Conservation (phyloP, 2,329 filamentous ascomycete species). For the Fusarium solani-melongenae region DNA sequence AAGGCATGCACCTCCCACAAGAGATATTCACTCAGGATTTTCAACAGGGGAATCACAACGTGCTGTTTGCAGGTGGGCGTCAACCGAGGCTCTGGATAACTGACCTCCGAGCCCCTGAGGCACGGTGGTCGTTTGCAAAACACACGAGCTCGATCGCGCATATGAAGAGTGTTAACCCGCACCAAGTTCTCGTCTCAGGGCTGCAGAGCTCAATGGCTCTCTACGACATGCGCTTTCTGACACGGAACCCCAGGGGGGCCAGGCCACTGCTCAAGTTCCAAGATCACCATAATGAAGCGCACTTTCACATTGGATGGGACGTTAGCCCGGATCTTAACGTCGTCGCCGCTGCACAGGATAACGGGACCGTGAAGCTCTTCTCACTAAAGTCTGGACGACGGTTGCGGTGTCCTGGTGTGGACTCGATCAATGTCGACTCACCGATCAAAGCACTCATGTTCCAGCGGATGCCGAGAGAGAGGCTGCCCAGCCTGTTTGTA, state of each 20-base stretch:
- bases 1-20: conserved; percentile 32
- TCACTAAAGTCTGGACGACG: conserved; percentile 58
- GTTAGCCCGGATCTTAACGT: conserved; percentile 58
- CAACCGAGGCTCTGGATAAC: conserved; percentile 57
- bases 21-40: conserved; percentile 64
- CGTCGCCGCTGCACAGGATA: conserved; percentile 65
- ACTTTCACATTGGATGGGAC: conserved; percentile 63
- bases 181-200: conserved; percentile 66
- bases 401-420: conserved; percentile 46
- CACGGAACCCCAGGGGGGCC: conserved; percentile 32
- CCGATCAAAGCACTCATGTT: conserved; percentile 60
- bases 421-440: conserved; percentile 30
- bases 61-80: conserved; percentile 64
- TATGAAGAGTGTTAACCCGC: conserved; percentile 58
- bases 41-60: conserved; percentile 53
- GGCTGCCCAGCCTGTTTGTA: conserved; percentile 59
- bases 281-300: conserved; percentile 61
- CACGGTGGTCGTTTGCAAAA: conserved; percentile 47
- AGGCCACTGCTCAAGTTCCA: conserved; percentile 60
- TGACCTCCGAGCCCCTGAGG: conserved; percentile 55
- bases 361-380: conserved; percentile 60
- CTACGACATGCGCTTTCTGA: conserved; percentile 65
- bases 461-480: conserved; percentile 56
- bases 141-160: conserved; percentile 60
- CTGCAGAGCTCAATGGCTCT: conserved; percentile 61